Base-by-base conservation (phyloP, 441 rosid genomes). In the Brassica balearica region DNA sequence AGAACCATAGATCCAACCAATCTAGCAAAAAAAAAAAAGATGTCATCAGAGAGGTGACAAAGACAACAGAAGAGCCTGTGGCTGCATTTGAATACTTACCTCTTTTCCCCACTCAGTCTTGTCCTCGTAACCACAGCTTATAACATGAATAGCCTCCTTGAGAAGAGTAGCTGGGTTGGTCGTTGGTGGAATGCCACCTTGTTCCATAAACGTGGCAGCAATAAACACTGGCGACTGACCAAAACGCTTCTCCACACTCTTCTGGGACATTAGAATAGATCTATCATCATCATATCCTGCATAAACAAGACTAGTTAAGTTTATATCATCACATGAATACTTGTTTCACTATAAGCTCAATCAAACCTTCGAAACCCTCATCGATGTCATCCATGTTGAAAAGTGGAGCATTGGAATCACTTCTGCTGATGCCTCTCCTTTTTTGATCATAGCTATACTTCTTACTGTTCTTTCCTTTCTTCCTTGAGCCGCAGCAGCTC, bases 31-130 rank as follows among this genome's bases (percentile, higher is more conserved):
- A 64, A 38, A 77, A 59, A 9, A n/a, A 73, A 81, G 12, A 66
- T 66, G 43, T 70, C 68, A 75, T 66, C 66, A 70, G 67, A 59
- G 29, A 69, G 12, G 62, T 64, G 46, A 66, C 36, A 60, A 46
- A 73, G 55, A 51, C 25, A 10, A 6, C 29, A 41, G 4, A 14
- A 17, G 66, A 48, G 55, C 23, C 2, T 34, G 55, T 63, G 76
- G 43, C 77, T 76, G 77, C 73, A 46, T 65, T 58, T 2, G 48
- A 10, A 41, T 2, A 69, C 71, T 71, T 72, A 91, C 99, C 99
- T 95, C 99, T 85, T 95, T 95, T 68, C 99, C 99, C 99, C 99
- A 95, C 77, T 95, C 99, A 56, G 95, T 87, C 88, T 95, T 95
- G 87, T 93, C 99, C 83, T 95, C 99, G 3, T 95, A 95, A 78